Evolutionary conservation across 345 rosid species (phyloP).

Genomic region (Corchorus olitorius): DNA sequence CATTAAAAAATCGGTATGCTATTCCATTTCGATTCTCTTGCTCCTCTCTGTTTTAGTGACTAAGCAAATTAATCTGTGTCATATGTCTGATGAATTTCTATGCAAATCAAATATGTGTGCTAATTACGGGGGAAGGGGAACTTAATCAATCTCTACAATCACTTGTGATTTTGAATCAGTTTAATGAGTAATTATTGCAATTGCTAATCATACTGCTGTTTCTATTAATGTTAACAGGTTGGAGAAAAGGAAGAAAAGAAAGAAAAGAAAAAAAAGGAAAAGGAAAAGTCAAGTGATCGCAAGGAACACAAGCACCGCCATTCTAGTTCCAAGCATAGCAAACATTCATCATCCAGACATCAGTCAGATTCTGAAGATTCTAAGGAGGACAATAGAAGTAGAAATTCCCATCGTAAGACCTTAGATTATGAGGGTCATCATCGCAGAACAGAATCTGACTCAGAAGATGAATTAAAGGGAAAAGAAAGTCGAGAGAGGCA

Average conservation of each 20-base stretch:
- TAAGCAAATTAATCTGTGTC: background rate
- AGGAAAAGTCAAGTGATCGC: slow-evolving; percentile 36
- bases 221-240: slow-evolving; percentile 35
- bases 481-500: slow-evolving; percentile 35
- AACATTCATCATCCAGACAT: slow-evolving; percentile 26
- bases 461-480: slow-evolving; percentile 47
- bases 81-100: background rate
- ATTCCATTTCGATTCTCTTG: background rate
- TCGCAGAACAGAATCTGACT: slow-evolving; percentile 29
- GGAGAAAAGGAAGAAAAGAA: slow-evolving; percentile 47
- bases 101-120: background rate
- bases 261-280: slow-evolving; percentile 40
- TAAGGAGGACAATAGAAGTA: slow-evolving; percentile 37
- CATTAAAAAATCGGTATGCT: slow-evolving; percentile 80
- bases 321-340: slow-evolving; percentile 46
- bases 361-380: slow-evolving; percentile 39
- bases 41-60: background rate
- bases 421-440: slow-evolving; percentile 31
- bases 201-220: background rate
- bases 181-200: slow-evolving; percentile 1
- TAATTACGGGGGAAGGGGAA: background rate
- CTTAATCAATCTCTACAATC: background rate
- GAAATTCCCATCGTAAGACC: slow-evolving; percentile 24
- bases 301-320: slow-evolving; percentile 38
- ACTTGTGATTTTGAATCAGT: background rate